Percentiles rank a stretch among this genome's conserved stretches.
Evolutionary conservation across 164 flowering plant genomes (phyloP).

Genomic region (Aristolochia fimbriata): DNA sequence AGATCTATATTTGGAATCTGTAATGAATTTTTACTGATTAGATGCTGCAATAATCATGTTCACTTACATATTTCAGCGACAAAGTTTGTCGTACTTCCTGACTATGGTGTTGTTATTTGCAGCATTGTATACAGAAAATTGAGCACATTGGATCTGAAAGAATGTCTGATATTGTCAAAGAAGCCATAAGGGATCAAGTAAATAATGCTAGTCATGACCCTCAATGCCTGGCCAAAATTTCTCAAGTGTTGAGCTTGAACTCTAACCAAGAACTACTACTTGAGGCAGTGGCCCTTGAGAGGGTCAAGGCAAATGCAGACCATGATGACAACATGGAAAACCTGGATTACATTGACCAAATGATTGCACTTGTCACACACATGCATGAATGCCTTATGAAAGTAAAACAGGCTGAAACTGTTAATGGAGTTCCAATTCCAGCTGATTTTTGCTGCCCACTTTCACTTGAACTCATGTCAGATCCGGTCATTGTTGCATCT

Average conservation of each 20-base stretch:
- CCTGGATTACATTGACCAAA: slow-evolving; percentile 28
- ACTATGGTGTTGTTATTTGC: slow-evolving; percentile 49
- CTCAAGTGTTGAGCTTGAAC: slow-evolving; percentile 35
- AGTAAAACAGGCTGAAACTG: slow-evolving; percentile 22
- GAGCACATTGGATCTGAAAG: slow-evolving; percentile 28
- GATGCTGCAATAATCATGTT: slow-evolving; percentile 22
- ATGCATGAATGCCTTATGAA: slow-evolving; percentile 49
- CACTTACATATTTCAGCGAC: slow-evolving; percentile 76
- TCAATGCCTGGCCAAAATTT: slow-evolving; percentile 26
- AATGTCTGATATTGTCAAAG: slow-evolving; percentile 36
- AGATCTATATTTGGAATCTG: too few relatives aligned
- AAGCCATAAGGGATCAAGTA: slow-evolving; percentile 39
- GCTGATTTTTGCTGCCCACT: slow-evolving; percentile 72
- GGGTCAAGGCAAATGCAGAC: slow-evolving; percentile 46
- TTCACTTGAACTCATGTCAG: slow-evolving; percentile 74
- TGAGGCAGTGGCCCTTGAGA: slow-evolving; percentile 70
- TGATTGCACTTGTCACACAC: slow-evolving; percentile 36
- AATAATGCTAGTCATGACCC: slow-evolving; percentile 63
- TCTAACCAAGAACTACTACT: slow-evolving; percentile 54
- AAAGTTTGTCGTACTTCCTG: slow-evolving; percentile 60
- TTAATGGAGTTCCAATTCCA: slow-evolving; percentile 47
- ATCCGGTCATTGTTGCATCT: slow-evolving; percentile 87
- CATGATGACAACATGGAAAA: slow-evolving; percentile 23
- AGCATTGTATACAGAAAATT: slow-evolving; percentile 56
- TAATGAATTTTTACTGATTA: too few relatives aligned